Percentiles rank a stretch among this genome's conserved stretches.
Conservation (phyloP, 768 basidiomycete species). For the Naematelia aurantialba region DNA sequence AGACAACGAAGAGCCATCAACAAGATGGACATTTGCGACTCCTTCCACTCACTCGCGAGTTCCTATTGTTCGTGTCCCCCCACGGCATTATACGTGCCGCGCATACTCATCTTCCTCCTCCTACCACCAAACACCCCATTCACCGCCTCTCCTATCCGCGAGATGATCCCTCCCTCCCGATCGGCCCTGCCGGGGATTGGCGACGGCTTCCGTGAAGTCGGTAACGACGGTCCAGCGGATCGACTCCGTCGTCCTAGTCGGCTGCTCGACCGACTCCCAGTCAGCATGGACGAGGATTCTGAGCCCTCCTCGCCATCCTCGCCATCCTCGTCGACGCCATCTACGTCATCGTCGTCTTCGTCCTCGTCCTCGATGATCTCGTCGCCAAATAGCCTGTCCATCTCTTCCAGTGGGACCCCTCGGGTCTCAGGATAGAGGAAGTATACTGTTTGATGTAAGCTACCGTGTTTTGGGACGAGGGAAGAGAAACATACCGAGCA, state of each 20-base stretch:
- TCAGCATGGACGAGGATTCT: conserved; percentile 15
- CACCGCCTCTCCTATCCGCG: conserved; percentile 9
- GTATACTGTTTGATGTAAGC: conserved; percentile 25
- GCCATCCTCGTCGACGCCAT: conserved; percentile 37
- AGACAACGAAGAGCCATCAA: no score
- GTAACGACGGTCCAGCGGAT: conserved; percentile 26
- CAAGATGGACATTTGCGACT: no score
- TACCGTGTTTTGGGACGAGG: neutral
- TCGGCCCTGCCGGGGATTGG: conserved; percentile 17
- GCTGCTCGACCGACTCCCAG: conserved; percentile 26
- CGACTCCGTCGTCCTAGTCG: conserved; percentile 14
- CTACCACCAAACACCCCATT: conserved; percentile 15
- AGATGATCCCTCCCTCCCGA: conserved; percentile 14
- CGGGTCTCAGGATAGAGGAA: conserved; percentile 49
- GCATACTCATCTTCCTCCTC: conserved; percentile 14
- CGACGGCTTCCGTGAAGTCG: conserved; percentile 28
- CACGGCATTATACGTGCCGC: conserved; percentile 36
- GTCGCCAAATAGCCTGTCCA: conserved; percentile 48
- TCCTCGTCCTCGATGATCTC: conserved; percentile 28
- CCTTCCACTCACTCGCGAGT: conserved; percentile 44
- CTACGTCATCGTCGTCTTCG: conserved; percentile 36
- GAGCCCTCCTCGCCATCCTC: conserved; percentile 24
- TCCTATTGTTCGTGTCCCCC: conserved; percentile 38
- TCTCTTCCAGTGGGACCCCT: conserved; percentile 45
- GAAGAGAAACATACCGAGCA: conserved; percentile 58